phyloP scores from a whole-genome alignment of 2,329 filamentous ascomycete genomes.

The Cladosporium sp. region DNA sequence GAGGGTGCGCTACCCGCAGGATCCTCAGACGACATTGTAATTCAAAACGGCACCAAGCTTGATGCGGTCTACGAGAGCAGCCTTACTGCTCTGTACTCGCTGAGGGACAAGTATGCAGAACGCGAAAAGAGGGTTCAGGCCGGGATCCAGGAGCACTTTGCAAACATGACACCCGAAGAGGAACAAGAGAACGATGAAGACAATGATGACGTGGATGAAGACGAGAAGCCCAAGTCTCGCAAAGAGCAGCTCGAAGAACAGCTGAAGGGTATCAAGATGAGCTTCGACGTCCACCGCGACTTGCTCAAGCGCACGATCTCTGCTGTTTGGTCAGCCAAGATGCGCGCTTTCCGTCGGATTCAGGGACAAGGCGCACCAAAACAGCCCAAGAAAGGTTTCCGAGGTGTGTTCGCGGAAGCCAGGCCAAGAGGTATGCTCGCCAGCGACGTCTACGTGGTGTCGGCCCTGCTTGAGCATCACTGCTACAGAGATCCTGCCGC shows the following conservation, averaged over 20 bases:
- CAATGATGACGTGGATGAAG: conserved; percentile 53
- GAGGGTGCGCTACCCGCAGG: conserved; percentile 73
- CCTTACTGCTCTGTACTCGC: conserved; percentile 80
- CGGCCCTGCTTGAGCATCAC: conserved; percentile 87
- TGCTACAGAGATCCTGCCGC: conserved; percentile 93
- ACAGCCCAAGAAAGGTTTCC: conserved; percentile 64
- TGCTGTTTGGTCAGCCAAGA: conserved; percentile 90
- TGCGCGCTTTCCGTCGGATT: conserved; percentile 88
- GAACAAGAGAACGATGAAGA: conserved; percentile 40
- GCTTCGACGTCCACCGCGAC: conserved; percentile 67
- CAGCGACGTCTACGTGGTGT: conserved; percentile 91
- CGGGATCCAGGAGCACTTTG: conserved; percentile 53
- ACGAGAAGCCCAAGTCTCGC: conserved; percentile 44
- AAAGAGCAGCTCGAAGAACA: conserved; percentile 52
- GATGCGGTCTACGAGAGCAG: conserved; percentile 79
- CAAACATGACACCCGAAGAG: conserved; percentile 40
- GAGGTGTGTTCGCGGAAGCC: conserved; percentile 85
- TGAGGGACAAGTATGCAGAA: conserved; percentile 67
- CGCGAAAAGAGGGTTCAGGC: conserved; percentile 61
- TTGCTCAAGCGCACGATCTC: conserved; percentile 81
- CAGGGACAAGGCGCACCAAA: conserved; percentile 67
- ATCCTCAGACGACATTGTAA: conserved; percentile 62
- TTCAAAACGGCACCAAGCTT: conserved; percentile 64
- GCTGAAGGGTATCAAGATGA: conserved; percentile 57
- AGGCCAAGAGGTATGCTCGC: conserved; percentile 81